phyloP scores from a whole-genome alignment of 345 rosid species.

The Theobroma cacao region DNA sequence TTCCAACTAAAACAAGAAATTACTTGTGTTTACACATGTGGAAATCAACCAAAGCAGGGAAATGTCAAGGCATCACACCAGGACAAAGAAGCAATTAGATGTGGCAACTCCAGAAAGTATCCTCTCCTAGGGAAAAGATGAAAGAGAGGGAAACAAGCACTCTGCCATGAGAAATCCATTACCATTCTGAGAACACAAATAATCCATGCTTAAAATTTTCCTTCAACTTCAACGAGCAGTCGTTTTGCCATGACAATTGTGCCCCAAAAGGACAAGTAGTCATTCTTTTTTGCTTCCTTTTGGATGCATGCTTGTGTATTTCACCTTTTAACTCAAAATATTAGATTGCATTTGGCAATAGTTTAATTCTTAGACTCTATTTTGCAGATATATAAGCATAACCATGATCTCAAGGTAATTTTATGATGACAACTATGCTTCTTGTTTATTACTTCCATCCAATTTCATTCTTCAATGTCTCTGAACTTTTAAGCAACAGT shows the following conservation, averaged over 20 bases:
- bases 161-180: neutral
- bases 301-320: neutral
- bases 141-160: neutral
- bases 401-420: neutral
- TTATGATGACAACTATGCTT: neutral
- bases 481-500: neutral
- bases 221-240: too few relatives aligned
- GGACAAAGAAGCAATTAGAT: neutral
- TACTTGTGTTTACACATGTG: neutral
- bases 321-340: neutral
- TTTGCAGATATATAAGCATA: neutral
- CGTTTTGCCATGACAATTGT: too few relatives aligned
- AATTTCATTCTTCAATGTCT: neutral
- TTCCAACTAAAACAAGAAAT: neutral
- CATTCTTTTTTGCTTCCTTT: too few relatives aligned
- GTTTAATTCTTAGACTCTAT: neutral
- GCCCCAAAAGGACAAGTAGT: too few relatives aligned
- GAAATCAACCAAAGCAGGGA: neutral
- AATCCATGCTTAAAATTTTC: too few relatives aligned
- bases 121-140: neutral
- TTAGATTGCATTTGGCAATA: neutral
- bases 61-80: neutral
- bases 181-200: neutral
- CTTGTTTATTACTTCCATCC: neutral
- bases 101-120: neutral